Conservation (phyloP, 176 grass and related monocot species). For the Alopecurus myosuroides region DNA sequence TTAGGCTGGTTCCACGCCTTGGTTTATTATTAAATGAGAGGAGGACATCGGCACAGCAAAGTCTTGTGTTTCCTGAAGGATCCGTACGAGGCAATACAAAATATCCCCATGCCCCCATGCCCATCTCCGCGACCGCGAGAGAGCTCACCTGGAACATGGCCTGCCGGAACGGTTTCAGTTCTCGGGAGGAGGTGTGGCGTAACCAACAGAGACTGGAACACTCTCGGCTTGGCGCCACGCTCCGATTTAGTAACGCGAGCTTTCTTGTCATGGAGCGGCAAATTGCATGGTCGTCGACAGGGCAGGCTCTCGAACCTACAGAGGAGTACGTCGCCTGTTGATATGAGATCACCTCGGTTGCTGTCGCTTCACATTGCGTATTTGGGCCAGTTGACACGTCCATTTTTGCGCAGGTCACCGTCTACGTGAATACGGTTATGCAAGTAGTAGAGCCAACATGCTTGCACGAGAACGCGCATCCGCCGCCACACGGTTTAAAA, state of each 20-base stretch:
- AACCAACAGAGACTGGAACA: not conserved
- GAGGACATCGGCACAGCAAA: not conserved
- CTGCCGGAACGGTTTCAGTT: not conserved
- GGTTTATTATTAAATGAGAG: not conserved
- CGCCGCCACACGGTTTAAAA: not conserved
- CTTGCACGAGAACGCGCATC: not conserved
- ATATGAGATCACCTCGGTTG: not conserved
- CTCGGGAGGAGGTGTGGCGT: not conserved
- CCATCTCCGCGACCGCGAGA: not conserved
- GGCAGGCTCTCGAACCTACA: slow-evolving; percentile 14
- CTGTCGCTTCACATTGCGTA: not conserved
- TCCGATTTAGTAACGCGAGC: slow-evolving; percentile 17
- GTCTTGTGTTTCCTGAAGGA: slow-evolving; percentile 6
- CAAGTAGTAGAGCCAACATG: not conserved
- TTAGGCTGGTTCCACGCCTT: not conserved
- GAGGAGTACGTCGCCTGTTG: not conserved
- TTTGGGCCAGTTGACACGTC: not conserved
- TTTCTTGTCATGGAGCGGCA: not conserved
- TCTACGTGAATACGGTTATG: not conserved
- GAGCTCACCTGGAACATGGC: not conserved
- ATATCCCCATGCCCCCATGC: not conserved
- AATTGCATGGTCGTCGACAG: not conserved
- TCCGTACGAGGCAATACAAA: slow-evolving; percentile 5
- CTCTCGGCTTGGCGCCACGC: not conserved
- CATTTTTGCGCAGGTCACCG: not conserved